phyloP scores from a whole-genome alignment of 2,329 filamentous ascomycete genomes.

The Nemania sp. region DNA sequence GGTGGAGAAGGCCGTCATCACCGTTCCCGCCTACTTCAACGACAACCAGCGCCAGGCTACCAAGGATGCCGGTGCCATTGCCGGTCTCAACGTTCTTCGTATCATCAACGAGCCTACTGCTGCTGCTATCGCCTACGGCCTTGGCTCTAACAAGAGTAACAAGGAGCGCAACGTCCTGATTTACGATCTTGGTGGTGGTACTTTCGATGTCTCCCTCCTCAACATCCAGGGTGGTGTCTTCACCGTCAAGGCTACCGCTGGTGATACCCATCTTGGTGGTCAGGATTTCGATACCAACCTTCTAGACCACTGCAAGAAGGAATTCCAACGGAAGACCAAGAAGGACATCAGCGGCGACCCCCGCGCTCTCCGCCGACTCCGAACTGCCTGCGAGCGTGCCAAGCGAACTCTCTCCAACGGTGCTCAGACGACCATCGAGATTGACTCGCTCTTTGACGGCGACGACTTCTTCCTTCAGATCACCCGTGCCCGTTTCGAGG shows the following conservation, averaged over 20 bases:
- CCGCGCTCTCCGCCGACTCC: conserved; percentile 91
- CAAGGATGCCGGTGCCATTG: conserved; percentile 98
- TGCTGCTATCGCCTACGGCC: conserved; percentile 97
- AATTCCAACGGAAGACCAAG: conserved; percentile 82
- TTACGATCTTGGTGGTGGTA: conserved; percentile 99
- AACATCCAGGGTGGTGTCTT: conserved; percentile 99
- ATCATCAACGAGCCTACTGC: conserved; percentile 99
- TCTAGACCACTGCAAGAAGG: conserved; percentile 95
- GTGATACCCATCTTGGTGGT: conserved; percentile 95
- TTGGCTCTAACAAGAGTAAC: conserved; percentile 90
- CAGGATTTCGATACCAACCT: conserved; percentile 97
- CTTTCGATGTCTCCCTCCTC: conserved; percentile 98
- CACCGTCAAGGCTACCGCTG: conserved; percentile 97
- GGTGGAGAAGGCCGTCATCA: conserved; percentile 98
- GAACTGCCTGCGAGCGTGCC: conserved; percentile 98
- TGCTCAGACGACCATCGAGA: conserved; percentile 97
- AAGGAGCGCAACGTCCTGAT: conserved; percentile 99
- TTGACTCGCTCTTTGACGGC: conserved; percentile 97
- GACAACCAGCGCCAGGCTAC: conserved; percentile 99
- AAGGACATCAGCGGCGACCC: conserved; percentile 64
- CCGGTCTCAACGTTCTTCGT: conserved; percentile 97
- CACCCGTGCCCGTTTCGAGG: conserved; percentile 98
- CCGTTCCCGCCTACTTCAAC: conserved; percentile 99
- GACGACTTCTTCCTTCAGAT: conserved; percentile 97
- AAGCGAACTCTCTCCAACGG: conserved; percentile 98